Evolutionary conservation across 164 flowering plant species (phyloP).

Genomic region (Cinnamomum micranthum): DNA sequence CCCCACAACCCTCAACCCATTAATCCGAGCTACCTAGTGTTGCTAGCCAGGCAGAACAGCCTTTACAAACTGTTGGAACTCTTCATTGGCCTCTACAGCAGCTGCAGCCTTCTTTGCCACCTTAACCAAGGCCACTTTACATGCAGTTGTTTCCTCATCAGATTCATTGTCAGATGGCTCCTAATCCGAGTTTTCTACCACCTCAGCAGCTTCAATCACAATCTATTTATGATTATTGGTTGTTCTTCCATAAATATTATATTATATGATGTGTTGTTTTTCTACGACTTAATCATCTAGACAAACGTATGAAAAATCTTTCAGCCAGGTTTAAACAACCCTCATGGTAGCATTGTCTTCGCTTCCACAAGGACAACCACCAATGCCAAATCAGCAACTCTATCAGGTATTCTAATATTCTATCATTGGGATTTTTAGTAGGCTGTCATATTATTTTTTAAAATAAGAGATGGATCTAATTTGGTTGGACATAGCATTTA

Average conservation of each 20-base stretch:
- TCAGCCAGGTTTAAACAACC: conserved; percentile 51
- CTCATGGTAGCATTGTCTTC: conserved; percentile 41
- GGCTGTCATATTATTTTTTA: background rate
- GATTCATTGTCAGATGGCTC: conserved; percentile 56
- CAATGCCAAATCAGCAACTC: conserved; percentile 46
- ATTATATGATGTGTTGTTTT: too few relatives aligned
- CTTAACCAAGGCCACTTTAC: conserved; percentile 56
- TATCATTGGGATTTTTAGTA: background rate
- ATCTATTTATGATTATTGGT: conserved; percentile 23
- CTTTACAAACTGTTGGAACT: conserved; percentile 40
- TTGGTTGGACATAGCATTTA: too few relatives aligned
- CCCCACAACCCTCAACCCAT: conserved; percentile 46
- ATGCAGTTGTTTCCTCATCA: conserved; percentile 59
- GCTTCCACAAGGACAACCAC: conserved; percentile 60
- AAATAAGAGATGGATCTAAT: too few relatives aligned
- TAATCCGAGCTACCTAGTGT: conserved; percentile 42
- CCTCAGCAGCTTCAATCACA: conserved; percentile 46
- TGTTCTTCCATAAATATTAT: background rate
- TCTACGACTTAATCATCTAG: background rate
- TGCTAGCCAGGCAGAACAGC: conserved; percentile 56
- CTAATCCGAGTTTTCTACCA: conserved; percentile 55
- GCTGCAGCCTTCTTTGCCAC: conserved; percentile 63
- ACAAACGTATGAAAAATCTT: conserved; percentile 6
- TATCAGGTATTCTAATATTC: conserved; percentile 57
- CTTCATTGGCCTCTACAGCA: conserved; percentile 43